Conservation (phyloP, 805 yeast species). For the Wickerhamiella galacta region DNA sequence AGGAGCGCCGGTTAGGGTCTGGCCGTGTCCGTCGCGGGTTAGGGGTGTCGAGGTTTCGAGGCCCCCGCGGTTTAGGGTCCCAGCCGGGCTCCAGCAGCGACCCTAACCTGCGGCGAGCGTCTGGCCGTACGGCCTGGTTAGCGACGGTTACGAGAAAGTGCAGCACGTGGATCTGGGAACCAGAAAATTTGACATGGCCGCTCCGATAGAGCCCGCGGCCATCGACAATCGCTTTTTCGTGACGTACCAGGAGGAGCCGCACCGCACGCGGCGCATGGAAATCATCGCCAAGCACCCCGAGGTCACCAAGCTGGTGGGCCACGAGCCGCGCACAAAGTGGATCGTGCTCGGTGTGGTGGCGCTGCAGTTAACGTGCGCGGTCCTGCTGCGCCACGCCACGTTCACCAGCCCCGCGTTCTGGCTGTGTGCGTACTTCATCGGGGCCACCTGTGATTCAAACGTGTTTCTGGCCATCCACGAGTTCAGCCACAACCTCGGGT, state of each 20-base stretch:
- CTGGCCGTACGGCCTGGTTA: no score
- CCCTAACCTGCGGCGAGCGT: no score
- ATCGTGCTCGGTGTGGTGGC: slow-evolving; percentile 47
- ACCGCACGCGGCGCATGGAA: slow-evolving; percentile 50
- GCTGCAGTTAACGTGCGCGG: slow-evolving; percentile 53
- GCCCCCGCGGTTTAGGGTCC: no score
- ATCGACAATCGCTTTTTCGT: slow-evolving; percentile 39
- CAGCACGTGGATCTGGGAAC: no score
- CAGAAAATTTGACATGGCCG: no score
- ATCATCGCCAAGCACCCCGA: slow-evolving; percentile 66
- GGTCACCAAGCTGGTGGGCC: slow-evolving; percentile 64
- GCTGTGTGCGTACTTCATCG: slow-evolving; percentile 53
- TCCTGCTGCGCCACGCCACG: slow-evolving; percentile 37
- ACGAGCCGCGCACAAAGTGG: slow-evolving; percentile 74
- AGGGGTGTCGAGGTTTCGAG: no score
- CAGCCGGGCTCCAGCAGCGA: no score
- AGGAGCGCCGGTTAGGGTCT: no score
- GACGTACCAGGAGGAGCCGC: slow-evolving; percentile 75
- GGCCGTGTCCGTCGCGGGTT: no score
- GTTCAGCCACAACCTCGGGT: slow-evolving; percentile 67
- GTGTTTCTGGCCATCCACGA: slow-evolving; percentile 80
- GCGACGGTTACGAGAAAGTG: no score
- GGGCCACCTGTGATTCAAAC: slow-evolving; percentile 77
- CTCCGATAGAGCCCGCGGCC: neutral
- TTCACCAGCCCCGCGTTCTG: slow-evolving; percentile 40